Conservation (phyloP, 768 basidiomycete species). For the Lentinula sp. region DNA sequence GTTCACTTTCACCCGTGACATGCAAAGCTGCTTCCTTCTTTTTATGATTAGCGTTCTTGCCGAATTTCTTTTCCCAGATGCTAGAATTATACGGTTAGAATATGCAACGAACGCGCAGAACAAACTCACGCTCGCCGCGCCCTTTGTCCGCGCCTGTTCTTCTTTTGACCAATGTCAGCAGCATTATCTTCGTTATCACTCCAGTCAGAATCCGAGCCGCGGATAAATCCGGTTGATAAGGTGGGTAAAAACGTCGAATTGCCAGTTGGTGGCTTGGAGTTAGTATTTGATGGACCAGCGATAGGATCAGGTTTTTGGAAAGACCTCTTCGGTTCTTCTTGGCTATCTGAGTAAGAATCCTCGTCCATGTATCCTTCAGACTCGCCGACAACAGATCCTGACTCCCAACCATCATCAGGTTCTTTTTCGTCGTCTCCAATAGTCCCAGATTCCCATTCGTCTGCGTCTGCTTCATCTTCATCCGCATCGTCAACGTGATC, state of each 20-base stretch:
- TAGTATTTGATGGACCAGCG: slow-evolving; percentile 14
- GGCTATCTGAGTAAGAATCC: slow-evolving; percentile 16
- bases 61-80: slow-evolving; percentile 98
- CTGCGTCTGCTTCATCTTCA: slow-evolving; percentile 23
- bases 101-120: neutral
- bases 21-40: slow-evolving; percentile 44
- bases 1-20: neutral
- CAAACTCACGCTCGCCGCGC: slow-evolving; percentile 86
- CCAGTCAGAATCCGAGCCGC: slow-evolving; percentile 75
- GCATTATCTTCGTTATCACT: slow-evolving; percentile 57
- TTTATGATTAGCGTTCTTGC: slow-evolving; percentile 86
- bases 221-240: slow-evolving; percentile 78
- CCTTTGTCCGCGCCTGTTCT: slow-evolving; percentile 88
- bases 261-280: slow-evolving; percentile 17
- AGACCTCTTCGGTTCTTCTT: slow-evolving; percentile 23
- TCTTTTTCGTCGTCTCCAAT: slow-evolving; percentile 20
- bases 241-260: slow-evolving; percentile 80
- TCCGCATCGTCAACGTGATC: slow-evolving; percentile 9
- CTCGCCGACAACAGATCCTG: slow-evolving; percentile 33
- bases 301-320: slow-evolving; percentile 15
- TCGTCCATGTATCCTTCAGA: slow-evolving; percentile 12
- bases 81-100: slow-evolving; percentile 32
- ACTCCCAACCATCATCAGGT: slow-evolving; percentile 45
- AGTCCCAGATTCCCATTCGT: slow-evolving; percentile 33
- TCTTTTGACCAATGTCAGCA: slow-evolving; percentile 52